A percentile compares a stretch with the other conserved stretches of the same genome.
phyloP scores from a whole-genome alignment of 257 asterid genomes.

The Capsicum baccatum region DNA sequence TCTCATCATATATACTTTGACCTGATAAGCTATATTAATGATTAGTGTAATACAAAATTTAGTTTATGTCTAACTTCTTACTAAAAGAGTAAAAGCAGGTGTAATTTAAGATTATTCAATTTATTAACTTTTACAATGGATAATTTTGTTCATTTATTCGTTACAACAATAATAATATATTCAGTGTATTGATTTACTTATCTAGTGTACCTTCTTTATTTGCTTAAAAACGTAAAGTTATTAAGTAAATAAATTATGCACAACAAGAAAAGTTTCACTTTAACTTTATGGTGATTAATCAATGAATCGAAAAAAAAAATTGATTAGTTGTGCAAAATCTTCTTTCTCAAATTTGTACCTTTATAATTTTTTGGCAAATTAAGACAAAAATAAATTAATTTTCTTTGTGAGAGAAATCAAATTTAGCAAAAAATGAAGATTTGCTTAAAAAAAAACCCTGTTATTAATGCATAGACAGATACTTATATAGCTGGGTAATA shows the following conservation, averaged over 20 bases:
- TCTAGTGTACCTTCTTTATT: background rate
- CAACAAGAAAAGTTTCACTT: background rate
- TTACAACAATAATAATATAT: background rate
- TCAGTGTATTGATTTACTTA: background rate
- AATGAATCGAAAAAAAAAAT: background rate
- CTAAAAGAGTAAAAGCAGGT: background rate
- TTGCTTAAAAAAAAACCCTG: background rate
- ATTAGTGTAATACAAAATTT: background rate
- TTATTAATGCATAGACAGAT: slow-evolving; percentile 13
- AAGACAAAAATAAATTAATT: too few relatives aligned
- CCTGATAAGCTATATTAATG: background rate
- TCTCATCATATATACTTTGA: background rate
- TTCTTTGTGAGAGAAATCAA: background rate
- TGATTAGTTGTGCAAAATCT: background rate
- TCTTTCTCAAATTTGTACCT: background rate
- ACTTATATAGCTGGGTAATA: background rate
- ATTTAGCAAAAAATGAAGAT: background rate
- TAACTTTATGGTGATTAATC: background rate
- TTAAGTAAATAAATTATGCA: background rate
- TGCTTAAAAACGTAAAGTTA: background rate
- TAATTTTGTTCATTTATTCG: background rate
- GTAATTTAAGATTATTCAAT: background rate
- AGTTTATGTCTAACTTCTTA: background rate
- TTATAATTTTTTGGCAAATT: too few relatives aligned
- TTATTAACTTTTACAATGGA: background rate